A percentile compares a stretch with the other conserved stretches of the same genome.
phyloP scores from a whole-genome alignment of 768 basidiomycete genomes.

The Pseudohyphozyma bogoriensis region DNA sequence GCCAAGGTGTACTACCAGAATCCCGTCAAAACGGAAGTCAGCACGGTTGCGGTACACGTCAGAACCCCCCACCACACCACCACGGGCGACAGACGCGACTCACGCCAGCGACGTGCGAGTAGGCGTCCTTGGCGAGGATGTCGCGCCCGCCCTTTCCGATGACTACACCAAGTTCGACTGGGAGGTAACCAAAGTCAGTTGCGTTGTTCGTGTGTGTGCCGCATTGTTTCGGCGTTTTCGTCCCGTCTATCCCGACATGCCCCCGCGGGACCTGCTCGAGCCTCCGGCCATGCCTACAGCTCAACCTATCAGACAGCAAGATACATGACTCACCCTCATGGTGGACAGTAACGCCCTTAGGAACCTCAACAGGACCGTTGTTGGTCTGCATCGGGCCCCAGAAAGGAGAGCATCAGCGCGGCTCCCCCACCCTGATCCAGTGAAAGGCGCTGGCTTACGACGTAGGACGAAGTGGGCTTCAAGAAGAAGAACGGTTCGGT shows the following conservation, averaged over 20 bases:
- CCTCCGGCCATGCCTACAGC: too few relatives aligned
- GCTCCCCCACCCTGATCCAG: too few relatives aligned
- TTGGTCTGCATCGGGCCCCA: too few relatives aligned
- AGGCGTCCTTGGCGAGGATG: slow-evolving; percentile 61
- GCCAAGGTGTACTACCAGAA: slow-evolving; percentile 62
- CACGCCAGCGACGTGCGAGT: slow-evolving; percentile 74
- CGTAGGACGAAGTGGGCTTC: slow-evolving; percentile 86
- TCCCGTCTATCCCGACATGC: too few relatives aligned
- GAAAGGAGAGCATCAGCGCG: too few relatives aligned
- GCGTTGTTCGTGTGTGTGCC: too few relatives aligned
- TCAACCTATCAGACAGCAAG: too few relatives aligned
- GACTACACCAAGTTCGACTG: slow-evolving; percentile 94
- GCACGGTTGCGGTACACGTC: slow-evolving; percentile 17
- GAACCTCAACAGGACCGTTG: slow-evolving; percentile 76
- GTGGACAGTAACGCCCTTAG: slow-evolving; percentile 68
- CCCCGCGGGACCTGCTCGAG: too few relatives aligned
- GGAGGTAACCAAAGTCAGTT: not conserved
- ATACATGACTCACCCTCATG: slow-evolving; percentile 63
- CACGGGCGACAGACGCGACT: too few relatives aligned
- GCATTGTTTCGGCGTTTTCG: too few relatives aligned
- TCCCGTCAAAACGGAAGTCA: slow-evolving; percentile 3
- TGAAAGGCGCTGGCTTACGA: too few relatives aligned
- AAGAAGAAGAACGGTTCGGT: slow-evolving; percentile 98
- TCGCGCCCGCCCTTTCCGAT: slow-evolving; percentile 81
- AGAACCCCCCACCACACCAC: slow-evolving; percentile 42